Percentiles rank a stretch among this genome's conserved stretches.
Conservation (phyloP, 2,329 filamentous ascomycete genomes). For the Penicillium concentricum region DNA sequence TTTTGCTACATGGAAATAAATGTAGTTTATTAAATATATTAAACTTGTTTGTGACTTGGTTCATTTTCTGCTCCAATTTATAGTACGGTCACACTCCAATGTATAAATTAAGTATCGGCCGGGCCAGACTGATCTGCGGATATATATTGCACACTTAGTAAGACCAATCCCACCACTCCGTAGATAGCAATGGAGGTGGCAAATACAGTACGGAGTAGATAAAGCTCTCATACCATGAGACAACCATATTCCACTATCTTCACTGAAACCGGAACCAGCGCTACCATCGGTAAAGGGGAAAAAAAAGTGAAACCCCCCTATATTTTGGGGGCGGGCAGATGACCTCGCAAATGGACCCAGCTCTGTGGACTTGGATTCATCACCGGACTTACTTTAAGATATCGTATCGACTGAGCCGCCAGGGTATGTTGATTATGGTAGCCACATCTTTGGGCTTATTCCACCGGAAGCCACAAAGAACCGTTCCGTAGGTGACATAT, state of each 20-base stretch:
- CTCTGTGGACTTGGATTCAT: not conserved
- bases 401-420: not conserved
- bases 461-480: not conserved
- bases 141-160: not conserved
- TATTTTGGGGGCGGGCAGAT: not conserved
- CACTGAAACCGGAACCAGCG: not conserved
- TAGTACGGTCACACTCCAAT: not conserved
- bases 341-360: too few species aligned
- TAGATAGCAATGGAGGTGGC: not conserved
- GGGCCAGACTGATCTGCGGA: not conserved
- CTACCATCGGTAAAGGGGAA: not conserved
- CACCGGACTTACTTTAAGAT: not conserved
- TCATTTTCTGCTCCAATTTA: not conserved
- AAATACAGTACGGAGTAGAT: not conserved
- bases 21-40: too few species aligned
- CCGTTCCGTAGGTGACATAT: not conserved
- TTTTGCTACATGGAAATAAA: too few species aligned
- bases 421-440: not conserved
- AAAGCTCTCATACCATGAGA: not conserved
- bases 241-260: not conserved
- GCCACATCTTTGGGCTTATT: too few species aligned
- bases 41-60: too few species aligned
- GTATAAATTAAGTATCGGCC: not conserved
- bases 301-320: not conserved
- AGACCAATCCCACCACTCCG: not conserved